Evolutionary conservation across 2,329 filamentous ascomycete genomes (phyloP).

Genomic region (Cytospora leucostoma): DNA sequence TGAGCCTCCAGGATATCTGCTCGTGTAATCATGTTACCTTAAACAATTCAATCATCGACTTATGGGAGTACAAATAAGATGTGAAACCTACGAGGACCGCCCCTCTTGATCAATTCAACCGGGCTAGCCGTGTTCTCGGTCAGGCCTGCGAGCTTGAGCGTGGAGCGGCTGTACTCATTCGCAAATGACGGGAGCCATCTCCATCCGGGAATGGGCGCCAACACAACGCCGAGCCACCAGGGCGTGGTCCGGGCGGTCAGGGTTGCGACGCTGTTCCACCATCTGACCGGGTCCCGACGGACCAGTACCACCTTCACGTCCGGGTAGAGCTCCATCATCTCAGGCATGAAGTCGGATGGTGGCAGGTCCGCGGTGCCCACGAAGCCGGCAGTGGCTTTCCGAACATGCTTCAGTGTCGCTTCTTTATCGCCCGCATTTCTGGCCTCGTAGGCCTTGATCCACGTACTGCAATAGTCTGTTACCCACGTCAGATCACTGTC

Average conservation of each 20-base stretch:
- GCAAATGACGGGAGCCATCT: conserved; percentile 10
- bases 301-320: conserved; percentile 13
- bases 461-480: conserved; percentile 30
- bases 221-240: neutral
- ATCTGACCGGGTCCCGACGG: neutral
- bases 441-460: conserved; percentile 33
- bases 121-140: conserved; percentile 3
- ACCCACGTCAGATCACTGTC: too few species aligned
- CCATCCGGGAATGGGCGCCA: conserved; percentile 13
- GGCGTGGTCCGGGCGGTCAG: conserved; percentile 11
- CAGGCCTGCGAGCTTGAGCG: conserved; percentile 16
- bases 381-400: conserved; percentile 26
- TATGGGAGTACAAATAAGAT: too few species aligned
- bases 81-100: conserved; percentile 16
- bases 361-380: conserved; percentile 9
- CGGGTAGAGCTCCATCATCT: conserved; percentile 16
- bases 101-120: conserved; percentile 13
- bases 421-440: conserved; percentile 30
- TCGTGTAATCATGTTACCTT: neutral
- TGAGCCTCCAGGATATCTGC: conserved; percentile 11
- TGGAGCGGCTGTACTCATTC: conserved; percentile 13
- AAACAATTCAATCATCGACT: neutral
- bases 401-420: conserved; percentile 30
- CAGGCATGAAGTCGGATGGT: conserved; percentile 10
- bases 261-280: conserved; percentile 13